phyloP scores from a whole-genome alignment of 2,329 filamentous ascomycete species.

The Myriosclerotinia duriaeana region DNA sequence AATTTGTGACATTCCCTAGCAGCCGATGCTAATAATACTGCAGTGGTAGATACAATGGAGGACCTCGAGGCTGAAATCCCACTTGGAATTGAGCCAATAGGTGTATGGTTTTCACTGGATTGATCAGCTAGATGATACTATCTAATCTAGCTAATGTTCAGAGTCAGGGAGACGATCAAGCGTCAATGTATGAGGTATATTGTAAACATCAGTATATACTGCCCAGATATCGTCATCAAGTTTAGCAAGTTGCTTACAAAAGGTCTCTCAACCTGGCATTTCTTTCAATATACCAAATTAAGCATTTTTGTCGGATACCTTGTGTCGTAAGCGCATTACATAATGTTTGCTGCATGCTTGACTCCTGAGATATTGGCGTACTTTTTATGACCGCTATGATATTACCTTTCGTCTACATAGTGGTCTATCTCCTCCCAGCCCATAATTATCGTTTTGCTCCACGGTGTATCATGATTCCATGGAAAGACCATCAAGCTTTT shows the following conservation, averaged over 20 bases:
- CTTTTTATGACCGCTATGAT: background rate
- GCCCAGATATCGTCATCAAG: background rate
- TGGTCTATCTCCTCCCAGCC: background rate
- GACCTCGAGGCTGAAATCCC: slow-evolving; percentile 37
- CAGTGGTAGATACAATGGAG: slow-evolving; percentile 36
- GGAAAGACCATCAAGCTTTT: background rate
- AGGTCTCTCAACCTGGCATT: background rate
- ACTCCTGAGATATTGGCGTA: background rate
- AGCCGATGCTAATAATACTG: background rate
- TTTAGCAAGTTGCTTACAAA: slow-evolving; percentile 2
- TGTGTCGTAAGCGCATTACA: background rate
- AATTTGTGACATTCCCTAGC: background rate
- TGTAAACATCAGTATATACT: background rate
- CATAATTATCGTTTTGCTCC: background rate
- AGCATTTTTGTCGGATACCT: background rate
- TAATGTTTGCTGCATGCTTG: background rate
- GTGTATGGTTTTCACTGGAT: slow-evolving; percentile 19
- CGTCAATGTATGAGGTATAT: background rate
- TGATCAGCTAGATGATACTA: background rate
- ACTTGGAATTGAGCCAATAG: slow-evolving; percentile 29
- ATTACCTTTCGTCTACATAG: too few species aligned
- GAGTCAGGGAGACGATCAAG: background rate
- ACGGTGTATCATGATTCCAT: background rate
- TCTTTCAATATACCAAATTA: background rate
- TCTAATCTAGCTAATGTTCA: background rate